Percentiles rank a stretch among this genome's conserved stretches.
These are phyloP conservation scores for Hordeum pubiflorum DNA, from an alignment of 202 grass and related monocot genomes.

Conservation along the genomic window DNA sequence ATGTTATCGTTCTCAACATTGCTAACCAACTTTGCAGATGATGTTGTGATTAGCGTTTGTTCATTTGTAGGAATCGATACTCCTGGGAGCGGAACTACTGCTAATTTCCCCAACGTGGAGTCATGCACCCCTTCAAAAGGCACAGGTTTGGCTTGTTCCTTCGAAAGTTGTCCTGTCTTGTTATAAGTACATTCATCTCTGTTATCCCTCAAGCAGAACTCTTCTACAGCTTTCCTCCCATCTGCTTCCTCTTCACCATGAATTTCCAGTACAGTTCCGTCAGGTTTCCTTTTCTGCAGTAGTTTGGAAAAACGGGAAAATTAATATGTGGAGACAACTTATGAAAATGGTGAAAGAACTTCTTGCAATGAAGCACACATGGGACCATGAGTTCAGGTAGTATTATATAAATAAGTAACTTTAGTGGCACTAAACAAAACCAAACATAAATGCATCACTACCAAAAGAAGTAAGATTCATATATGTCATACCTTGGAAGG, in stretches of 20 bases:
- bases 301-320: constrained; percentile 1
- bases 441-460: not conserved
- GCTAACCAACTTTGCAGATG: constrained; percentile 20
- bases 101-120: not conserved
- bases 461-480: not conserved
- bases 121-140: constrained; percentile 17
- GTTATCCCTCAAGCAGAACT: not conserved
- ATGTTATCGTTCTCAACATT: not conserved
- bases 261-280: constrained; percentile 3
- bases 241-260: constrained; percentile 5
- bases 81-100: constrained; percentile 3
- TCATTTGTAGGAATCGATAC: constrained; percentile 9
- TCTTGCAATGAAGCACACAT: not conserved
- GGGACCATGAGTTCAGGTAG: not conserved
- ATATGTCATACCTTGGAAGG: constrained; percentile 31
- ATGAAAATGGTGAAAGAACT: constrained; percentile 19
- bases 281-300: constrained; percentile 31
- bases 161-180: constrained; percentile 9
- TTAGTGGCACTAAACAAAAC: constrained; percentile 9
- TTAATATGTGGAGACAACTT: not conserved
- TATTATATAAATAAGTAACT: not conserved
- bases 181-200: constrained; percentile 18
- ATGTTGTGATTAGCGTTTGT: constrained; percentile 11
- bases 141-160: not conserved
- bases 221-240: not conserved